Percentiles rank a stretch among this genome's conserved stretches.
These are phyloP conservation scores for Sporobolomyces phaffii DNA, from an alignment of 768 basidiomycete species.

Conservation along the genomic window DNA sequence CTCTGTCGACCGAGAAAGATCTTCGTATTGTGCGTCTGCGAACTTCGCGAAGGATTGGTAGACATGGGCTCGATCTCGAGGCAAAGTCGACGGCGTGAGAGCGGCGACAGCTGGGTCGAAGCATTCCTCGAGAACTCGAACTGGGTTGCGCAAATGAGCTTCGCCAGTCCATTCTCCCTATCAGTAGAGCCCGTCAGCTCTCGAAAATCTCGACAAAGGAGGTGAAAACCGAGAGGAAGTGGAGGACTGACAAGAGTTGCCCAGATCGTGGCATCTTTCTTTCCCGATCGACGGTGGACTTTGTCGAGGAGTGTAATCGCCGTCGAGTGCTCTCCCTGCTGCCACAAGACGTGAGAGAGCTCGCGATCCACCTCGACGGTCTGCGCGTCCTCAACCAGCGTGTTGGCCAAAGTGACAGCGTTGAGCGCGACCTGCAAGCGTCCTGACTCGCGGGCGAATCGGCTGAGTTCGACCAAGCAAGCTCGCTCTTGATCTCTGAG, in stretches of 20 bases:
- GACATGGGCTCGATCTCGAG: conserved; percentile 48
- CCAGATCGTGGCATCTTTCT: conserved; percentile 43
- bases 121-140: conserved; percentile 62
- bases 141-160: conserved; percentile 73
- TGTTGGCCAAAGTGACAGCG: conserved; percentile 62
- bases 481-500: conserved; percentile 60
- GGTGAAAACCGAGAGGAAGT: neutral
- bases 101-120: conserved; percentile 61
- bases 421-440: conserved; percentile 79
- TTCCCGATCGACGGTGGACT: neutral
- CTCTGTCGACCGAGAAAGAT: conserved; percentile 64
- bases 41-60: conserved; percentile 80
- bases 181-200: neutral
- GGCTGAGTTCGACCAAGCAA: conserved; percentile 65
- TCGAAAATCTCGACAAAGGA: neutral
- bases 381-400: conserved; percentile 38
- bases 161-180: conserved; percentile 88
- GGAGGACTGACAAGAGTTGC: conserved; percentile 66
- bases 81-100: conserved; percentile 37
- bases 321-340: conserved; percentile 71
- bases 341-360: conserved; percentile 84
- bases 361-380: conserved; percentile 59
- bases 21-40: conserved; percentile 77
- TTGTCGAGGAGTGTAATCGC: conserved; percentile 65
- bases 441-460: conserved; percentile 62